These are phyloP conservation scores for Ensete ventricosum DNA, from an alignment of 176 grass and related monocot species.

Conservation along the genomic window DNA sequence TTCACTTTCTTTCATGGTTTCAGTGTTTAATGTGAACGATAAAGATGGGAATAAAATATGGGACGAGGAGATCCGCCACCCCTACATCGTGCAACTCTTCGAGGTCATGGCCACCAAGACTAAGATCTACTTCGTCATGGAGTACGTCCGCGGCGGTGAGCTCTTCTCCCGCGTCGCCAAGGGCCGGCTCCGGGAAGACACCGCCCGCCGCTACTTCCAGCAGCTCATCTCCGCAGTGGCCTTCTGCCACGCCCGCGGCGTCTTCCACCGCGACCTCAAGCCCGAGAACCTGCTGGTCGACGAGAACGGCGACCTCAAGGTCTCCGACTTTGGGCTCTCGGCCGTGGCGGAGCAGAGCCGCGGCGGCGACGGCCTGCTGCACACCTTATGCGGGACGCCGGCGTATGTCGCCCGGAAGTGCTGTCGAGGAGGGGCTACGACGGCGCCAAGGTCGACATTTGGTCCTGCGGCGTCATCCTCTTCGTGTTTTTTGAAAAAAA, in stretches of 20 bases:
- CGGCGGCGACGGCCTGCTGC: conserved; percentile 55
- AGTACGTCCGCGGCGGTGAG: conserved; percentile 72
- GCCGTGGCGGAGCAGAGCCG: conserved; percentile 57
- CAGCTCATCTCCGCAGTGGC: conserved; percentile 64
- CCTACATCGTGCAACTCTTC: conserved; percentile 73
- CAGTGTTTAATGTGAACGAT: conserved; percentile 84
- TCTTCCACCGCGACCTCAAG: conserved; percentile 87
- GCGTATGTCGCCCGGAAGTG: conserved; percentile 86
- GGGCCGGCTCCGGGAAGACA: conserved; percentile 59
- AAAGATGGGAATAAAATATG: conserved; percentile 59
- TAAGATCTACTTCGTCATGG: conserved; percentile 90
- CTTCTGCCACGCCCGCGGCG: conserved; percentile 85
- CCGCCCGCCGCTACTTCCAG: conserved; percentile 59
- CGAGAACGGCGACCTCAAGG: conserved; percentile 79
- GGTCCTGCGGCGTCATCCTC: no score
- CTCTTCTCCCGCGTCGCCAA: conserved; percentile 57
- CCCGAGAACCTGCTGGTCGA: conserved; percentile 81
- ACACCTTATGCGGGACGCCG: conserved; percentile 73
- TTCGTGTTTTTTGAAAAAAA: no score
- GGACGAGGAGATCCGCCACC: conserved; percentile 56
- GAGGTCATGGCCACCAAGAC: conserved; percentile 95
- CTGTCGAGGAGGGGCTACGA: no score
- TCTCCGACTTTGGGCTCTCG: conserved; percentile 69
- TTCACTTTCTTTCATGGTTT: conserved; percentile 1
- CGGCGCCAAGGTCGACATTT: no score